A percentile compares a stretch with the other conserved stretches of the same genome.
Evolutionary conservation across 2,329 filamentous ascomycete genomes (phyloP).

Genomic region (Ophiostoma triangulosporum): DNA sequence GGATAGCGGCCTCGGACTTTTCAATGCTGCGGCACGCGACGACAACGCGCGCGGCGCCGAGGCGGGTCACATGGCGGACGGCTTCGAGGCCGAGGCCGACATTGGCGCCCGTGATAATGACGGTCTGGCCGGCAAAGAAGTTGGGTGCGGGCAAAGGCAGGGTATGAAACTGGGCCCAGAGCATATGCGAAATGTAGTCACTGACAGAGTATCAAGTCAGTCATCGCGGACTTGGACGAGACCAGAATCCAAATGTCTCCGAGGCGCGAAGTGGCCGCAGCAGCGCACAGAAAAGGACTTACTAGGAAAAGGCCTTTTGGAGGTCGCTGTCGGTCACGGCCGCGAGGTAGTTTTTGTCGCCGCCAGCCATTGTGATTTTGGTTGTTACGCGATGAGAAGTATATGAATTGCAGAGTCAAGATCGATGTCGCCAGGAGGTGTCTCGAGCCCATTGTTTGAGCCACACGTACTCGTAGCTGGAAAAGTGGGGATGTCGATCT

Average conservation of each 20-base stretch:
- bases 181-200: conserved; percentile 8
- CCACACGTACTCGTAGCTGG: not conserved
- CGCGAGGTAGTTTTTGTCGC: not conserved
- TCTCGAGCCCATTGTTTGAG: not conserved
- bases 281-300: not conserved
- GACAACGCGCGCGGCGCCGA: conserved; percentile 25
- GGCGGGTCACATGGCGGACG: conserved; percentile 23
- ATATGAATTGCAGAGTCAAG: too few relatives aligned
- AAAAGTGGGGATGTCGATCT: not conserved
- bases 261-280: too few relatives aligned
- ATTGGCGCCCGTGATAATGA: conserved; percentile 27
- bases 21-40: conserved; percentile 24
- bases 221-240: too few relatives aligned
- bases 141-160: conserved; percentile 14
- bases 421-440: not conserved
- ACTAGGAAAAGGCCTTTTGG: not conserved
- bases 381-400: too few relatives aligned
- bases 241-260: too few relatives aligned
- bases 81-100: conserved; percentile 26
- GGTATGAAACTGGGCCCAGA: conserved; percentile 13
- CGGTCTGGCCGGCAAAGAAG: conserved; percentile 17
- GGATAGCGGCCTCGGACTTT: conserved; percentile 26
- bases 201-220: conserved; percentile 6
- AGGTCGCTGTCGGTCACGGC: not conserved
- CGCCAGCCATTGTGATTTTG: not conserved